Percentiles rank a stretch among this genome's conserved stretches.
phyloP scores from a whole-genome alignment of 768 basidiomycete species.

The Suillus alpinus region DNA sequence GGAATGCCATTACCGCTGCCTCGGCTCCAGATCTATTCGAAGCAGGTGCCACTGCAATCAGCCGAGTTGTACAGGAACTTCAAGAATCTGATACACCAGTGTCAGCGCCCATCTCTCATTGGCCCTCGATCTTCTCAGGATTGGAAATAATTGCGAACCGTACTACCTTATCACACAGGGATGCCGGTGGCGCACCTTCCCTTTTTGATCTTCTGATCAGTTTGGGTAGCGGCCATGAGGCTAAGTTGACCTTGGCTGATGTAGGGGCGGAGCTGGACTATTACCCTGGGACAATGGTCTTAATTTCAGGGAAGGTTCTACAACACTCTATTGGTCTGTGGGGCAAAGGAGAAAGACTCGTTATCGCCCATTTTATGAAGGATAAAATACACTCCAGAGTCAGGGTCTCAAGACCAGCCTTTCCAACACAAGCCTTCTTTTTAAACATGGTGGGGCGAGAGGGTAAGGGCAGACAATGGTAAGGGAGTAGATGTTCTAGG shows the following conservation, averaged over 20 bases:
- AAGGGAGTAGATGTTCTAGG: no score
- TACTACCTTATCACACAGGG: background rate
- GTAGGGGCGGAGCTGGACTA: background rate
- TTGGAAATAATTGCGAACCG: conserved; percentile 6
- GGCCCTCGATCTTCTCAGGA: conserved; percentile 6
- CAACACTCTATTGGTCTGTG: background rate
- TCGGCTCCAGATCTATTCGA: background rate
- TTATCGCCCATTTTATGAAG: background rate
- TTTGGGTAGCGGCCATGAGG: background rate
- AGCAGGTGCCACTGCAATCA: background rate
- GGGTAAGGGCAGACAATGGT: no score
- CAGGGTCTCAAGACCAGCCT: background rate
- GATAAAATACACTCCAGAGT: background rate
- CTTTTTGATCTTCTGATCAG: conserved; percentile 8
- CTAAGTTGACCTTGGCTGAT: background rate
- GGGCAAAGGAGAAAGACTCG: background rate
- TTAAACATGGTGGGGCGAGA: background rate
- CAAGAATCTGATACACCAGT: background rate
- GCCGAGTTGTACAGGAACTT: background rate
- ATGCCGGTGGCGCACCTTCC: background rate
- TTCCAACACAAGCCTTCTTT: background rate
- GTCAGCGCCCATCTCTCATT: background rate
- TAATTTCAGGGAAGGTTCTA: background rate
- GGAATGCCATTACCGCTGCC: background rate
- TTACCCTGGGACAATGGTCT: background rate